phyloP scores from a whole-genome alignment of 169 alveolate species.

The Eimeria acervulina region DNA sequence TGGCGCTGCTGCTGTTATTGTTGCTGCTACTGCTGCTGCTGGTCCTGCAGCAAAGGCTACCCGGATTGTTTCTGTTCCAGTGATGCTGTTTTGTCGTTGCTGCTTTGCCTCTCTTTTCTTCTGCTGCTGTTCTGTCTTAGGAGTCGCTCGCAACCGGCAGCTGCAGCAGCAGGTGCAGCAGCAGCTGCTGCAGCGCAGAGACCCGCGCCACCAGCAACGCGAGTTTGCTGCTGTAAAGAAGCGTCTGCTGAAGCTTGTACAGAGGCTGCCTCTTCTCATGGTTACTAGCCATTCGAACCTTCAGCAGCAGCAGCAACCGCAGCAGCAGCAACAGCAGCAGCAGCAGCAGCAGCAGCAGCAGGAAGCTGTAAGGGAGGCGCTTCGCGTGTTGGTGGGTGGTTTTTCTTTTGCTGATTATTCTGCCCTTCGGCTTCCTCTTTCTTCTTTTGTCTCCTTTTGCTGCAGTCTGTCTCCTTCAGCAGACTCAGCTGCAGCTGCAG shows the following conservation, averaged over 20 bases:
- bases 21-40: neutral
- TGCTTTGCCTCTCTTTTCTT: no score
- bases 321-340: no score
- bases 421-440: neutral
- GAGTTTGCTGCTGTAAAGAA: slow-evolving; percentile 12
- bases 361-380: no score
- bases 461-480: neutral
- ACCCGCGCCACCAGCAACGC: neutral
- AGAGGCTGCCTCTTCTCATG: neutral
- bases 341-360: no score
- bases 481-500: neutral
- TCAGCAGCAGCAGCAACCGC: no score
- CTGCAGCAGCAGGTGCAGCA: slow-evolving; percentile 46
- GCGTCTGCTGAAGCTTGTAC: neutral
- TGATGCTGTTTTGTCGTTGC: neutral
- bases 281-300: neutral
- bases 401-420: neutral
- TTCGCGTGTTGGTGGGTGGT: neutral
- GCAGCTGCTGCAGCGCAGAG: slow-evolving; percentile 43
- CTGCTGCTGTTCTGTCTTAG: neutral
- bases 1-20: neutral
- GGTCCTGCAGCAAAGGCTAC: neutral
- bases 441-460: slow-evolving; percentile 18
- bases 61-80: neutral
- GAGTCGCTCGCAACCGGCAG: slow-evolving; percentile 1